Percentiles rank a stretch among this genome's conserved stretches.
phyloP scores from a whole-genome alignment of 768 basidiomycete genomes.

The Candolleomyces eurysporus region DNA sequence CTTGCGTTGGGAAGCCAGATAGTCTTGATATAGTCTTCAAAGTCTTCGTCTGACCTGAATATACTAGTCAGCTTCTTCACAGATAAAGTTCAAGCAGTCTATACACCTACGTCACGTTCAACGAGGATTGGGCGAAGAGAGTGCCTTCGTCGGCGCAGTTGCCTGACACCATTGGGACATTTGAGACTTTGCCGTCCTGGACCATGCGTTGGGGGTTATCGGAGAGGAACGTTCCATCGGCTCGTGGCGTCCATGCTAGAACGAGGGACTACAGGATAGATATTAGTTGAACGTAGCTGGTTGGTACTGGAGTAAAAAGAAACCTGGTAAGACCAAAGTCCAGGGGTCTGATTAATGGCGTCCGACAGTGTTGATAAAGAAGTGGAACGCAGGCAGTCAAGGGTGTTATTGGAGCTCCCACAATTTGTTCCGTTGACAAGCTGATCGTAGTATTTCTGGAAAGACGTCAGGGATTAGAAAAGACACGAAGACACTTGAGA shows the following conservation, averaged over 20 bases:
- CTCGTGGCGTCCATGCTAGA: slow-evolving; percentile 45
- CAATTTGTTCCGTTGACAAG: slow-evolving; percentile 40
- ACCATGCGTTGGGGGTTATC: slow-evolving; percentile 43
- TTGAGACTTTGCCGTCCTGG: slow-evolving; percentile 40
- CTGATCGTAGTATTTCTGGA: slow-evolving; percentile 34
- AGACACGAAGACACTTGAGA: not conserved
- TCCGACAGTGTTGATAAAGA: slow-evolving; percentile 27
- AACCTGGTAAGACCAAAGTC: slow-evolving; percentile 24
- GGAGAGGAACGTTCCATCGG: slow-evolving; percentile 48
- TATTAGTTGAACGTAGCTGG: not conserved
- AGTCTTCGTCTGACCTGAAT: slow-evolving; percentile 17
- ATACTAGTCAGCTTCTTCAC: too few species aligned
- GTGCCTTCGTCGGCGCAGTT: slow-evolving; percentile 61
- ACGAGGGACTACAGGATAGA: slow-evolving; percentile 29
- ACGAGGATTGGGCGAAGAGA: slow-evolving; percentile 39
- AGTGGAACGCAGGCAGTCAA: slow-evolving; percentile 41
- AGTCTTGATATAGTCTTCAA: slow-evolving; percentile 18
- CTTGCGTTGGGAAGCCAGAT: slow-evolving; percentile 20
- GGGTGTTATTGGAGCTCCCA: slow-evolving; percentile 27
- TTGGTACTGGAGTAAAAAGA: not conserved
- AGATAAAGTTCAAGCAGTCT: not conserved
- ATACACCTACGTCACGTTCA: slow-evolving; percentile 39
- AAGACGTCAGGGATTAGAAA: not conserved
- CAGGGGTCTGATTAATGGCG: slow-evolving; percentile 28
- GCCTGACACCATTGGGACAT: slow-evolving; percentile 47